Evolutionary conservation across 2,329 filamentous ascomycete genomes (phyloP).

Genomic region (Calonectria crousiana): DNA sequence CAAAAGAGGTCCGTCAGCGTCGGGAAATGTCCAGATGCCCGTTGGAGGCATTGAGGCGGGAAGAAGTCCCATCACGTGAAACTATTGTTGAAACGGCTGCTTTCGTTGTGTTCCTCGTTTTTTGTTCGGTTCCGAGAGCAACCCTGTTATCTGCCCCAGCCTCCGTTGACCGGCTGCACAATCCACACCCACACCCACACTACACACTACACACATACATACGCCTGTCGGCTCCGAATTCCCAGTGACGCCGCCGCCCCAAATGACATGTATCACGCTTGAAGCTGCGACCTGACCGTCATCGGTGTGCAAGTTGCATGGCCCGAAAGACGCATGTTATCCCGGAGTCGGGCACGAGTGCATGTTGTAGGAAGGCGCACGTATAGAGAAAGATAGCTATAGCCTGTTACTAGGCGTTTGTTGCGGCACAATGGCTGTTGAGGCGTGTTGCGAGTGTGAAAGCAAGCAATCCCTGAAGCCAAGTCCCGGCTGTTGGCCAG

Average conservation of each 20-base stretch:
- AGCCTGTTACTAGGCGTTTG: not conserved
- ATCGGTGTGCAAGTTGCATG: not conserved
- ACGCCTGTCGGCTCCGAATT: constrained; percentile 6
- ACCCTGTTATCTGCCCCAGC: not conserved
- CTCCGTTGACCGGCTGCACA: not conserved
- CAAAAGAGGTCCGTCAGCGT: not conserved
- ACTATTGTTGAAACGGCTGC: not conserved
- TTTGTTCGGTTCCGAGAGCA: not conserved
- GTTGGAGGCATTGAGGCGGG: not conserved
- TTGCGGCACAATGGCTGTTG: not conserved
- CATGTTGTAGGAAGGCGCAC: not conserved
- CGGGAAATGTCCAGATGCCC: not conserved
- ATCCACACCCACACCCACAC: too few relatives aligned
- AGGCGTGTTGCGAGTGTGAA: not conserved
- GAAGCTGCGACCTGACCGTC: not conserved
- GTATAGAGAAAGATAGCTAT: not conserved
- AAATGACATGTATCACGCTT: not conserved
- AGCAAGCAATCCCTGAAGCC: not conserved
- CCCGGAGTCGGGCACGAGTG: not conserved
- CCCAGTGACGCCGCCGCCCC: not conserved
- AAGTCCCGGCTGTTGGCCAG: not conserved
- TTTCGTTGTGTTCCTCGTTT: not conserved
- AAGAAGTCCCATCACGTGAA: not conserved
- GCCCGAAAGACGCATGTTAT: not conserved
- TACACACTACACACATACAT: not conserved